phyloP scores from a whole-genome alignment of 2,329 filamentous ascomycete genomes.

The Gnomoniopsis sp. region DNA sequence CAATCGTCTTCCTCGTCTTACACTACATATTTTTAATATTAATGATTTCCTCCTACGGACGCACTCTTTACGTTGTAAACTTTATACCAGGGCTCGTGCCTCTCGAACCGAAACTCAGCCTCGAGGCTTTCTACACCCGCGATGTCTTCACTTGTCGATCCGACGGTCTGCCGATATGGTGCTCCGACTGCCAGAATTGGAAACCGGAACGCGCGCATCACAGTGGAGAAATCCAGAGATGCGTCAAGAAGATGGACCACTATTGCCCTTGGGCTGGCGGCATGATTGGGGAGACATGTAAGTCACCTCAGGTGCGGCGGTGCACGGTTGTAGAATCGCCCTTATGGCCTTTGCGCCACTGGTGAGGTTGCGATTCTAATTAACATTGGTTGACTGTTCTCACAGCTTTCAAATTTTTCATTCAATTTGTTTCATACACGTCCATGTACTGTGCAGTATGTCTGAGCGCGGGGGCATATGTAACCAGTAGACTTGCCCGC shows the following conservation, averaged over 20 bases:
- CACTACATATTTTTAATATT: constrained; percentile 71
- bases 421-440: constrained; percentile 79
- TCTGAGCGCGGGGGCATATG: constrained; percentile 62
- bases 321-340: neutral
- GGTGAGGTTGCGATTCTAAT: neutral
- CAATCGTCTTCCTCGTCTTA: constrained; percentile 66
- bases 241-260: constrained; percentile 89
- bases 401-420: constrained; percentile 81
- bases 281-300: constrained; percentile 77
- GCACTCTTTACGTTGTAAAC: constrained; percentile 66
- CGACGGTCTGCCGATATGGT: constrained; percentile 85
- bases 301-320: constrained; percentile 25
- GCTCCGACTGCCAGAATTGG: constrained; percentile 77
- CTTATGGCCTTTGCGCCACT: neutral
- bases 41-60: constrained; percentile 65
- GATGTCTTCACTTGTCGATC: constrained; percentile 80
- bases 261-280: constrained; percentile 97
- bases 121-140: constrained; percentile 76
- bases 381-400: constrained; percentile 22
- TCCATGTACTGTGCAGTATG: constrained; percentile 63
- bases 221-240: constrained; percentile 76
- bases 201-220: constrained; percentile 88
- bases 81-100: constrained; percentile 72
- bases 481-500: constrained; percentile 51
- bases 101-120: constrained; percentile 56